phyloP scores from a whole-genome alignment of 2,329 filamentous ascomycete species.

The Dactylellina haptotyla region DNA sequence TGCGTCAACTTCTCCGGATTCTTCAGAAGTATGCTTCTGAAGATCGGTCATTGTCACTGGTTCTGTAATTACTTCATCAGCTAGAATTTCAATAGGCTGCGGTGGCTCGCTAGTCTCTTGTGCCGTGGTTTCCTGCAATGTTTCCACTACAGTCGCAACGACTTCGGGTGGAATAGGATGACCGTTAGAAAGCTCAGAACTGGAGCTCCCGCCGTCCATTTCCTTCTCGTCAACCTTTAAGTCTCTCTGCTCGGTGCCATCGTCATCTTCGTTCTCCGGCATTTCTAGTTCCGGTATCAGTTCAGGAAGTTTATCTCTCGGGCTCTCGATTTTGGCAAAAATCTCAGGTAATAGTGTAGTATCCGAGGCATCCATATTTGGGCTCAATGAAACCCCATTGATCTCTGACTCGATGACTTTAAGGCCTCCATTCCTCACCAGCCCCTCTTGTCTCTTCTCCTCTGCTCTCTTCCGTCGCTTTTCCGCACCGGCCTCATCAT shows the following conservation, averaged over 20 bases:
- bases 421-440: constrained; percentile 22
- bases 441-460: constrained; percentile 7
- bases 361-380: constrained; percentile 48
- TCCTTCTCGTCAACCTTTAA: constrained; percentile 46
- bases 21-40: constrained; percentile 31
- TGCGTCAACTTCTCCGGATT: no score
- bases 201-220: constrained; percentile 9
- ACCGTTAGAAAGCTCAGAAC: constrained; percentile 24
- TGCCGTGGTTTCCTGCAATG: constrained; percentile 14
- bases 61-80: constrained; percentile 2
- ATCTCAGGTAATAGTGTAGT: constrained; percentile 43
- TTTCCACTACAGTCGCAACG: constrained; percentile 31
- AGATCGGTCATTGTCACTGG: constrained; percentile 14
- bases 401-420: constrained; percentile 32
- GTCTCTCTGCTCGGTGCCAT: constrained; percentile 38
- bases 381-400: constrained; percentile 38
- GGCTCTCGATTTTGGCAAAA: constrained; percentile 50
- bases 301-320: constrained; percentile 45
- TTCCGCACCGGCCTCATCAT: constrained; percentile 25
- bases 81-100: neutral
- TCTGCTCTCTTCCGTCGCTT: constrained; percentile 27
- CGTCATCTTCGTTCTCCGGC: constrained; percentile 48
- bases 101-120: neutral
- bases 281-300: constrained; percentile 51
- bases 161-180: constrained; percentile 34